These are phyloP conservation scores for Rubroshorea leprosula DNA, from an alignment of 345 rosid species.

Conservation along the genomic window DNA sequence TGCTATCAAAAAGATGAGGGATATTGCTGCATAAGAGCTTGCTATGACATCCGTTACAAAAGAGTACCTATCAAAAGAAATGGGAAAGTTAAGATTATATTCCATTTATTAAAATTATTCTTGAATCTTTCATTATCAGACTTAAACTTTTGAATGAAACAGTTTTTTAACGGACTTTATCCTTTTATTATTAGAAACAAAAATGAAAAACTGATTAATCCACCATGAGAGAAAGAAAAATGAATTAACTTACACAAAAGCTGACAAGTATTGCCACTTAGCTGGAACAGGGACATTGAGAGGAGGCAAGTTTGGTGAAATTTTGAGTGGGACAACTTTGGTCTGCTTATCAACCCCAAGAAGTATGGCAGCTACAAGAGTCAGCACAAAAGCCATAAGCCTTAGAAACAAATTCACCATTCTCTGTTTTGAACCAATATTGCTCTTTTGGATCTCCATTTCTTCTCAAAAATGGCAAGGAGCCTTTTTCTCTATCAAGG, in stretches of 20 bases:
- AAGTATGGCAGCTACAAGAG: slow-evolving; percentile 39
- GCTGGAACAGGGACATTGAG: slow-evolving; percentile 32
- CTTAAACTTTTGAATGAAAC: too few relatives aligned
- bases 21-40: slow-evolving; percentile 36
- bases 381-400: slow-evolving; percentile 33
- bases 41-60: slow-evolving; percentile 47
- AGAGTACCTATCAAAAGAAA: slow-evolving; percentile 25
- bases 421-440: not conserved
- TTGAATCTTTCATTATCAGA: too few relatives aligned
- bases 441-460: not conserved
- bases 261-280: slow-evolving; percentile 48
- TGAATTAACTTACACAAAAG: slow-evolving; percentile 36
- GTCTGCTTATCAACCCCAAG: slow-evolving; percentile 40
- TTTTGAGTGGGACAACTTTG: slow-evolving; percentile 20
- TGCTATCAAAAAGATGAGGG: slow-evolving; percentile 18
- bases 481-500: too few relatives aligned
- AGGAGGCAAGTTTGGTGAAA: slow-evolving; percentile 31
- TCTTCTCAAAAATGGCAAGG: too few relatives aligned
- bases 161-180: too few relatives aligned
- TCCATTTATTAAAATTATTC: not conserved
- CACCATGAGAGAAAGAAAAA: not conserved
- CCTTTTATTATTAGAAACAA: not conserved
- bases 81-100: not conserved
- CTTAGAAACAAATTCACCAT: slow-evolving; percentile 19
- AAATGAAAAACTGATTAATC: not conserved